A percentile compares a stretch with the other conserved stretches of the same genome.
These are phyloP conservation scores for Globisporangium nodosum DNA, from an alignment of 352 stramenopile genomes.

Conservation along the genomic window DNA sequence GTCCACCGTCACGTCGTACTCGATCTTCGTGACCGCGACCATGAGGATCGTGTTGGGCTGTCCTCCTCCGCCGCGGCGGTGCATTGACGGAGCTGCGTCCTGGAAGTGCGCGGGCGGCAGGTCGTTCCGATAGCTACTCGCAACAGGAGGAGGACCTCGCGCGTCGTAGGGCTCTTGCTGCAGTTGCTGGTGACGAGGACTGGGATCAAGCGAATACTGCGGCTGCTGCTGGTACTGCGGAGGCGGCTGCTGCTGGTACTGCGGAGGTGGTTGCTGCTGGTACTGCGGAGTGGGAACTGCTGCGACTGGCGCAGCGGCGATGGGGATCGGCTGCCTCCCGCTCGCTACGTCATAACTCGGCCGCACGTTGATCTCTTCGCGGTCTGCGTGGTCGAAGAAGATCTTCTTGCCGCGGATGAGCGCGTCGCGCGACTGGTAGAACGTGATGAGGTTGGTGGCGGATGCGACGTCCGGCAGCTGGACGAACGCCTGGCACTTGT, in stretches of 20 bases:
- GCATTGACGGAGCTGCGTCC: background rate
- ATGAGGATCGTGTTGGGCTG: constrained; percentile 68
- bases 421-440: constrained; percentile 73
- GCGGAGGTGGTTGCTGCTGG: constrained; percentile 5
- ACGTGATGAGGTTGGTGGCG: constrained; percentile 66
- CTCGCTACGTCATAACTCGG: constrained; percentile 8
- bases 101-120: background rate
- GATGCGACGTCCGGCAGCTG: constrained; percentile 62
- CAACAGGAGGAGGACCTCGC: background rate
- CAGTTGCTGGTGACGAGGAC: constrained; percentile 1
- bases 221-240: constrained; percentile 17
- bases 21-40: constrained; percentile 74
- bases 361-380: constrained; percentile 49
- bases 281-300: background rate
- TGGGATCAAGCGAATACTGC: constrained; percentile 14
- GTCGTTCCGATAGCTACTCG: constrained; percentile 5
- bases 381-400: constrained; percentile 70
- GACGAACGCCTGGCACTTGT: constrained; percentile 77
- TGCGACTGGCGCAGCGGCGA: background rate
- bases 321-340: background rate
- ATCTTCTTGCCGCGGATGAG: constrained; percentile 77
- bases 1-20: constrained; percentile 79
- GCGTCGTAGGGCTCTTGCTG: constrained; percentile 18
- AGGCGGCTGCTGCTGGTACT: constrained; percentile 8
- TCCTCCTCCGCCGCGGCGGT: constrained; percentile 27